phyloP scores from a whole-genome alignment of 805 yeast species.

The Candida tibetensis region DNA sequence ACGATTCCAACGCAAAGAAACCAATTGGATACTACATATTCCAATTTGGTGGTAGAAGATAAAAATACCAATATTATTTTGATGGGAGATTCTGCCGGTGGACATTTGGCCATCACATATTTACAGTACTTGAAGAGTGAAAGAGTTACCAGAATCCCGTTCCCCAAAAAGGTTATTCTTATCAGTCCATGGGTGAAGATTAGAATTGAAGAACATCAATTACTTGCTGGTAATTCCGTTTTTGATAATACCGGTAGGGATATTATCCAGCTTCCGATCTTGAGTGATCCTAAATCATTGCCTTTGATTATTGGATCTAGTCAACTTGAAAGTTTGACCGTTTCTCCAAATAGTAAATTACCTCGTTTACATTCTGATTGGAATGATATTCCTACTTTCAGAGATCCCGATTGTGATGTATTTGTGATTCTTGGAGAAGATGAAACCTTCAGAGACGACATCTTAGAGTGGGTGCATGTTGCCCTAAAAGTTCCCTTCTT shows the following conservation, averaged over 20 bases:
- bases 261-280: constrained; percentile 6
- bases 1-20: constrained; percentile 32
- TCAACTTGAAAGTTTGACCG: constrained; percentile 9
- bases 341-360: constrained; percentile 25
- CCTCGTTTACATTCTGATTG: constrained; percentile 29
- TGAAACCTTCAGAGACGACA: constrained; percentile 40
- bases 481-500: constrained; percentile 30
- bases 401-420: constrained; percentile 22
- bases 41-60: constrained; percentile 15
- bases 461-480: constrained; percentile 32
- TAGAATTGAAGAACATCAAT: constrained; percentile 18
- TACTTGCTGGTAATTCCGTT: constrained; percentile 32
- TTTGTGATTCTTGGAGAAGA: constrained; percentile 40
- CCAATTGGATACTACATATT: constrained; percentile 29
- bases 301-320: constrained; percentile 12
- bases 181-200: constrained; percentile 41
- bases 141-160: constrained; percentile 12
- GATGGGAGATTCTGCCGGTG: constrained; percentile 46
- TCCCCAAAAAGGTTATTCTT: constrained; percentile 26
- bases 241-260: constrained; percentile 24
- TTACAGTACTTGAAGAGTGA: constrained; percentile 24
- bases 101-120: constrained; percentile 31
- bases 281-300: neutral
- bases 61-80: constrained; percentile 29
- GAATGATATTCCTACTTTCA: constrained; percentile 30